Conservation (phyloP, 495 filamentous ascomycete species). For the Neurospora sp. region DNA sequence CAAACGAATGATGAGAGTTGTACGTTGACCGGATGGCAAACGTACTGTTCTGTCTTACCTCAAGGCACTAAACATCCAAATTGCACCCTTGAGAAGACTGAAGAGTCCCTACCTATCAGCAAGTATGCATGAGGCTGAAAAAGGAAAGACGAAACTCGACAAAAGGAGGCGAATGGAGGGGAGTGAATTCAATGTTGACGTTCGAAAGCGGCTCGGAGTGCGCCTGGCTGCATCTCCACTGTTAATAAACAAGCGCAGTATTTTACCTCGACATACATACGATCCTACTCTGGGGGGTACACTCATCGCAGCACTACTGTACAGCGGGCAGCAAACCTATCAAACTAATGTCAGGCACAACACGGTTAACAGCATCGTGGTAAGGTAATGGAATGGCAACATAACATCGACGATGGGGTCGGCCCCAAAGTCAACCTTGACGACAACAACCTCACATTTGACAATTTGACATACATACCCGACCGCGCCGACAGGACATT, state of each 20-base stretch:
- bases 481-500: not conserved
- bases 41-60: not conserved
- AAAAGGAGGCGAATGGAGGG: not conserved
- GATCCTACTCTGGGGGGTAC: not conserved
- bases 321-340: not conserved
- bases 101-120: not conserved
- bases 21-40: not conserved
- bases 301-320: not conserved
- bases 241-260: not conserved
- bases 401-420: not conserved
- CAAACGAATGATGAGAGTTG: not conserved
- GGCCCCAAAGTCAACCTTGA: not conserved
- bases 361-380: not conserved
- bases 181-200: not conserved
- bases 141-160: not conserved
- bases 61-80: not conserved
- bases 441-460: not conserved
- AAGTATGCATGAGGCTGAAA: not conserved
- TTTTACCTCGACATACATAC: not conserved
- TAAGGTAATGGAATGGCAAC: not conserved
- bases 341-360: not conserved
- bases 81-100: not conserved
- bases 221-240: not conserved
- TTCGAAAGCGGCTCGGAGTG: not conserved
- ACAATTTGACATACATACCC: not conserved